phyloP scores from a whole-genome alignment of 768 basidiomycete species.

The Lanmaoa pseudosensibilis region DNA sequence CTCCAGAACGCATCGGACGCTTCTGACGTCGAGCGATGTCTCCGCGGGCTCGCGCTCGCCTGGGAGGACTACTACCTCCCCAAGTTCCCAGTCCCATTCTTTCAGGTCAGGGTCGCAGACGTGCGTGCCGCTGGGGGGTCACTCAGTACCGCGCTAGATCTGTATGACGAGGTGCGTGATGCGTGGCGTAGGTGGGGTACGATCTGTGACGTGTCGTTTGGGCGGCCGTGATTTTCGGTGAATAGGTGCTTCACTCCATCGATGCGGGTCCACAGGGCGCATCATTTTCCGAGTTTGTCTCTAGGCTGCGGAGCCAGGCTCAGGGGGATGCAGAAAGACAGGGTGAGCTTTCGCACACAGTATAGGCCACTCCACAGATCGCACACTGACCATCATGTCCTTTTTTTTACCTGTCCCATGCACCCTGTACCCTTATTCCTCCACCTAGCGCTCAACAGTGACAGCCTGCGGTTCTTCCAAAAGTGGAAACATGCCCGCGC shows the following conservation, averaged over 20 bases:
- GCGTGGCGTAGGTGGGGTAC: neutral
- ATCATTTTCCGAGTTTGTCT: slow-evolving; percentile 27
- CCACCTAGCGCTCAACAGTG: slow-evolving; percentile 17
- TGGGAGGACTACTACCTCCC: slow-evolving; percentile 36
- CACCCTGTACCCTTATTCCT: neutral
- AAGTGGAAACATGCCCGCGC: slow-evolving; percentile 32
- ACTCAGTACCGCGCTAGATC: slow-evolving; percentile 29
- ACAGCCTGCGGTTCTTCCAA: slow-evolving; percentile 31
- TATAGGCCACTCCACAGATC: neutral
- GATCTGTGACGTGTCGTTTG: neutral
- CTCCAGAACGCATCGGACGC: slow-evolving; percentile 19
- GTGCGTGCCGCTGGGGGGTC: slow-evolving; percentile 33
- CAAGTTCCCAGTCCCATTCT: slow-evolving; percentile 32
- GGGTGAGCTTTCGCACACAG: slow-evolving; percentile 18
- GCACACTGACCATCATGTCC: neutral
- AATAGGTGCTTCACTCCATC: slow-evolving; percentile 28
- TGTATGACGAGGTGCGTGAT: slow-evolving; percentile 32
- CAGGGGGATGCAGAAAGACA: slow-evolving; percentile 27
- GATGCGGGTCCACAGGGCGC: slow-evolving; percentile 11
- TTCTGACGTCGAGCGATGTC: slow-evolving; percentile 19
- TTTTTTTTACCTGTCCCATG: neutral
- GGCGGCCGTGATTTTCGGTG: neutral
- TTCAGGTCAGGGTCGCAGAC: slow-evolving; percentile 33
- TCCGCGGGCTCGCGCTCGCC: slow-evolving; percentile 29
- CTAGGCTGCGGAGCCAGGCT: slow-evolving; percentile 24